Conservation (phyloP, 495 filamentous ascomycete species). For the Penicillium subrubescens region DNA sequence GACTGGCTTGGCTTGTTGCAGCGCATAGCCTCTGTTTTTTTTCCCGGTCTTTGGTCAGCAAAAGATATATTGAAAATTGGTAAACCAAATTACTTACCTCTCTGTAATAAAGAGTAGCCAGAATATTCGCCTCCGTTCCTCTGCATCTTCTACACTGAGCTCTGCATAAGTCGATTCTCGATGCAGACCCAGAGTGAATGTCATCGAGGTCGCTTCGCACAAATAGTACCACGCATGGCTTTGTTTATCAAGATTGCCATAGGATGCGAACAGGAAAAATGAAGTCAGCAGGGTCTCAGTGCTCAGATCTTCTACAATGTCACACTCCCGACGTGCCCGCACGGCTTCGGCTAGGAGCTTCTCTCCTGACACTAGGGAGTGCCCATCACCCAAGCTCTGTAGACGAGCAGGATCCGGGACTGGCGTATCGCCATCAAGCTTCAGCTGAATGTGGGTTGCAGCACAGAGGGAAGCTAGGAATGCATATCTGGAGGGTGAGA, state of each 20-base stretch:
- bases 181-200: constrained; percentile 60
- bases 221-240: constrained; percentile 63
- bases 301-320: constrained; percentile 64
- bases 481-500: constrained; percentile 74
- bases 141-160: constrained; percentile 46
- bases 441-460: constrained; percentile 82
- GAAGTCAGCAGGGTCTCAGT: constrained; percentile 73
- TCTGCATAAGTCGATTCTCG: constrained; percentile 55
- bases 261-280: constrained; percentile 77
- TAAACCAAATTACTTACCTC: constrained; percentile 36
- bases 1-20: constrained; percentile 58
- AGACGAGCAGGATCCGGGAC: constrained; percentile 55
- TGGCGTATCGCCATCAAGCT: constrained; percentile 54
- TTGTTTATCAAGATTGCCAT: constrained; percentile 64
- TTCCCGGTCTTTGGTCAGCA: not conserved
- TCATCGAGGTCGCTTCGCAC: constrained; percentile 61
- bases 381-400: constrained; percentile 54
- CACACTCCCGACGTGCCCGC: constrained; percentile 71
- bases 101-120: constrained; percentile 67
- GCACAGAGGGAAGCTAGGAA: constrained; percentile 77
- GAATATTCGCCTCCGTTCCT: constrained; percentile 59
- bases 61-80: not conserved
- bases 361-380: constrained; percentile 41
- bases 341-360: constrained; percentile 73
- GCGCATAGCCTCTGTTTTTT: constrained; percentile 40